Base-by-base conservation (phyloP, 345 rosid genomes). In the Firmiana major region DNA sequence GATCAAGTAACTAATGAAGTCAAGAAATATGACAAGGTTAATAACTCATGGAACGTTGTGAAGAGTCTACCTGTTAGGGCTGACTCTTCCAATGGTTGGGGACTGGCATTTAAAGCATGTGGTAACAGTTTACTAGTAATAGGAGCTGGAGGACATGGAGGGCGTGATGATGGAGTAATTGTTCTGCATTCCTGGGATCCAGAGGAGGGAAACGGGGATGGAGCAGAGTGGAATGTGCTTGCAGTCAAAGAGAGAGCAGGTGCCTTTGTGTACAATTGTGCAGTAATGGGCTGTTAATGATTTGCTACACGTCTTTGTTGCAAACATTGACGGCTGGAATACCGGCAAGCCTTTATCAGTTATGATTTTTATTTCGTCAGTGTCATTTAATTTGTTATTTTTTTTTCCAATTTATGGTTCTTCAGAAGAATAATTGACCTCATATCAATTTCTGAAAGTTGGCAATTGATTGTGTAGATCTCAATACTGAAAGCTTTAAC, bases 181-280 rank as follows among this genome's bases (percentile, higher is more conserved):
- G 83, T 83, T 73, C 74, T 84, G 48, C 79, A 84, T 59, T 80
- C 84, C 17, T 86, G 89, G 89, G 78, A 80, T 64, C 86, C 86
- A 10, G 65, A 70, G 54, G 78, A 75, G 22, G 79, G 77, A 48
- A 76, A 36, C 51, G 31, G 51, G 13, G 75, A 78, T 34, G 84
- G 15, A 38, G 12, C 73, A n/a, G 81, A 78, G 34, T 86, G 88
- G 88, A 72, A 78, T 51, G 86, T 79, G 53, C 82, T 83, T 79
- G 85, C 84, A 0, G 79, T 81, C 62, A 86, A 74, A 77, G 82
- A 81, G 63, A 74, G 80, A 12, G 82, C 83, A 15, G 88, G 86
- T 46, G 83, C 83, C 24, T 86, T 86, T 69, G 88, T 86, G 28
- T 81, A 77, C 80, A 86, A 86, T 67, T 86, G 88, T 81, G 86